Conservation (phyloP, 2,329 filamentous ascomycete species). For the Colletotrichum sp. region DNA sequence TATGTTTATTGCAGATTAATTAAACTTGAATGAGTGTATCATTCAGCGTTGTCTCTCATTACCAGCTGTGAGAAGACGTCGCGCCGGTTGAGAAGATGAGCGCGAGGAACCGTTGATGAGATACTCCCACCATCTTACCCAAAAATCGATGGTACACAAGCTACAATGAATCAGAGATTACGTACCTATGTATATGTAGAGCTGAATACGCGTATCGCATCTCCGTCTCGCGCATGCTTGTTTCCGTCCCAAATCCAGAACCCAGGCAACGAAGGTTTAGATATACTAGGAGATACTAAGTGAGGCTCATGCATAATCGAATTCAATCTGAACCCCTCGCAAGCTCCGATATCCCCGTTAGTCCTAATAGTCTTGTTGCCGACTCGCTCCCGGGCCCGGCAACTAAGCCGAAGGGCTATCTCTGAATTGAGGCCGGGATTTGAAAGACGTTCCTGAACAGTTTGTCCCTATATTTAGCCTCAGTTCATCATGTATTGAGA, state of each 20-base stretch:
- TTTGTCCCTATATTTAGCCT: background rate
- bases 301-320: background rate
- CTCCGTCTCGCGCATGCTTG: background rate
- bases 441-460: background rate
- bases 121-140: too few species aligned
- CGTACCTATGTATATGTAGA: background rate
- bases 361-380: background rate
- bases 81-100: too few species aligned
- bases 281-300: background rate
- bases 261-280: background rate
- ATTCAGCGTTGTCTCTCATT: too few species aligned
- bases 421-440: background rate
- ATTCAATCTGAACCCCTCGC: background rate
- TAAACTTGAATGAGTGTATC: too few species aligned
- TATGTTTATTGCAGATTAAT: too few species aligned
- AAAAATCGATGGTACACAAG: rapidly evolving
- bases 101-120: too few species aligned
- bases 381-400: background rate
- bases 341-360: background rate
- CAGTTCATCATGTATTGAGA: background rate
- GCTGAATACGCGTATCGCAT: background rate
- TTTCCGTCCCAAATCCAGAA: background rate
- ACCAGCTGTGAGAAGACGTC: too few species aligned
- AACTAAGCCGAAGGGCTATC: background rate
- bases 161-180: background rate